A percentile compares a stretch with the other conserved stretches of the same genome.
These are phyloP conservation scores for Monilinia laxa DNA, from an alignment of 2,329 filamentous ascomycete genomes.

Conservation along the genomic window DNA sequence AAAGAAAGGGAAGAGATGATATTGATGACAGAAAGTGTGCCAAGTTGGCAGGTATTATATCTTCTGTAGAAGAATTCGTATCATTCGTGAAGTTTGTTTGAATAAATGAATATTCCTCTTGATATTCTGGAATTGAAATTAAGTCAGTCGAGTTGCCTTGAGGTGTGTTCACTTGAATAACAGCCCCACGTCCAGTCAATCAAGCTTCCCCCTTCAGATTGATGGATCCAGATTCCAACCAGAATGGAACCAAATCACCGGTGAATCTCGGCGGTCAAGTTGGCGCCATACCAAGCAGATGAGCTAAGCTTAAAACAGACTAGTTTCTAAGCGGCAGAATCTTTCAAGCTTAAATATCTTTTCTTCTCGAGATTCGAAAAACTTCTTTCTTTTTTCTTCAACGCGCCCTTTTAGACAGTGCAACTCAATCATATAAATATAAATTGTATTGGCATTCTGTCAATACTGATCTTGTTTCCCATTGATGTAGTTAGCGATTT, in stretches of 20 bases:
- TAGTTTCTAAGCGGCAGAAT: neutral
- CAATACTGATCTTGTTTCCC: constrained; percentile 52
- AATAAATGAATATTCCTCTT: neutral
- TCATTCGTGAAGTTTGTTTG: constrained; percentile 29
- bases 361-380: constrained; percentile 10
- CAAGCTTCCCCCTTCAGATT: constrained; percentile 18
- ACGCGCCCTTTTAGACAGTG: constrained; percentile 84
- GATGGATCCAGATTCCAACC: constrained; percentile 6
- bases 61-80: constrained; percentile 22
- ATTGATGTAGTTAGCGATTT: constrained; percentile 66
- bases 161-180: constrained; percentile 18
- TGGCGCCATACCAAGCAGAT: neutral
- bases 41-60: constrained; percentile 26
- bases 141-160: neutral
- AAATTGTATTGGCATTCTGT: constrained; percentile 67
- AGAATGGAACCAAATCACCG: constrained; percentile 7
- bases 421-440: constrained; percentile 65
- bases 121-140: constrained; percentile 5
- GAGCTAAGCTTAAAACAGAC: neutral
- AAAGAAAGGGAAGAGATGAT: constrained; percentile 16
- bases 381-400: constrained; percentile 44
- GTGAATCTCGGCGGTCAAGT: constrained; percentile 13
- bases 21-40: constrained; percentile 19
- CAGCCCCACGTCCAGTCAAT: constrained; percentile 33
- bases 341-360: constrained; percentile 12